Evolutionary conservation across 116 monocot species (phyloP), one percentile per base, ranked within the genome.

Genomic region (Iris pallida): DNA sequence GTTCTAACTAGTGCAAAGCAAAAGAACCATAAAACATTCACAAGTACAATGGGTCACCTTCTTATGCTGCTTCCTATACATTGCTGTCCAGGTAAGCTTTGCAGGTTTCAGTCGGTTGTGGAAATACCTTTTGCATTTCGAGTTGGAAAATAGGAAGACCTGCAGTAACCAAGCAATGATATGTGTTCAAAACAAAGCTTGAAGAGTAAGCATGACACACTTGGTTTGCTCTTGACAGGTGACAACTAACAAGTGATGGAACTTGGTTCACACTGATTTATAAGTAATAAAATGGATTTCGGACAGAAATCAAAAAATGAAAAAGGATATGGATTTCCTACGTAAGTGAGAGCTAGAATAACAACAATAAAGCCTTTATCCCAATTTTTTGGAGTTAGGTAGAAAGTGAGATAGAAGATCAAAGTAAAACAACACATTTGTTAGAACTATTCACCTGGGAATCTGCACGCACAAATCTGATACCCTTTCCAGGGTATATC

Each of bases 111-210:
- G 57, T 16, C 57, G 13, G 53, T 71, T 77, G 71, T 77, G 77
- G 58, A 77, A 77, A 57, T 77, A 77, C 5, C 71, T 55, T 53
- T 77, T 77, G 65, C 77, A 77, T 77, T 77, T 77, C 16, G 77
- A 77, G 71, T 62, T 77, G 10, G 71, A 20, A 60, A 77, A 77
- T 57, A 77, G 77, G 57, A 77, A 77, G 9, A 77, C 77, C 77
- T 77, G 45, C 15, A 51, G 13, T 13, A 14, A 30, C 30, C 30
- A 30, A 30, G 30, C 30, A 30, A 30, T 30, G 30, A 30, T n/a
- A n/a, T 30, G 30, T 30, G 30, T 3, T 30, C 3, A 30, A 30
- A 30, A 30, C 30, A 30, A 30, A 30, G 30, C 30, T 30, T 30
- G 30, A 30, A n/a, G n/a, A n/a, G n/a, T n/a, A 56, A 58, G 16